Evolutionary conservation across 176 grass and related monocot species (phyloP), one percentile per base, ranked within the genome.

Genomic region (Triticum turgidum): DNA sequence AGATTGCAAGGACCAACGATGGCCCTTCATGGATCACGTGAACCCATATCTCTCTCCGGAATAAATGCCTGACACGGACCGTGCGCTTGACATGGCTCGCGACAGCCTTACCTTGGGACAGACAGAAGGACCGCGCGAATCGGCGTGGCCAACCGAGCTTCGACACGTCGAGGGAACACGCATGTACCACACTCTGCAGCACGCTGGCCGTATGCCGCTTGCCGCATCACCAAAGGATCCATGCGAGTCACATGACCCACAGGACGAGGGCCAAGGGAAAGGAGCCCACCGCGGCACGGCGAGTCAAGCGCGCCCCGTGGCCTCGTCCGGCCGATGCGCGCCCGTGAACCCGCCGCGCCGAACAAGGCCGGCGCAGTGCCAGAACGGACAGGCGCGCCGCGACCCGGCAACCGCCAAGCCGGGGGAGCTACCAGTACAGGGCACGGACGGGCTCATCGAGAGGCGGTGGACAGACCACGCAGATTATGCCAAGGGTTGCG

Each of bases 341-440:
- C 89, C 39, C 85, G 89, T 91, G 89, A 87, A 87, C 81, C 72
- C 54, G 69, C 69, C 38, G 49, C 69, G 63, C 73, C 80, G 42
- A 82, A 45, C 88, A 62, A 12, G 9, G 41, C 68, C 75, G 51
- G 51, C 51, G 51, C 49, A 22, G 44, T 17, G 82, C 61, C 80
- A 61, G 42, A 80, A 54, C 49, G 67, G 21, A 83, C 59, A 45
- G 17, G 49, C 62, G 30, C 71, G 52, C 62, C 72, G 7, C 69
- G 82, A 42, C 88, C 22, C 13, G 70, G 70, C 88, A 69, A 85
- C 78, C 49, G 62, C 88, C 79, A 65, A 90, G 82, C 25, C 17
- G 7, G 61, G 67, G 69, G 73, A 70, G 34, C 77, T 24, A 56
- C 42, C 9, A 25, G 47, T 29, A 35, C 66, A 69, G 20, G 66